A percentile compares a stretch with the other conserved stretches of the same genome.
These are phyloP conservation scores for Strombidium stylifer DNA, from an alignment of 73 alveolate genomes.

Conservation along the genomic window DNA sequence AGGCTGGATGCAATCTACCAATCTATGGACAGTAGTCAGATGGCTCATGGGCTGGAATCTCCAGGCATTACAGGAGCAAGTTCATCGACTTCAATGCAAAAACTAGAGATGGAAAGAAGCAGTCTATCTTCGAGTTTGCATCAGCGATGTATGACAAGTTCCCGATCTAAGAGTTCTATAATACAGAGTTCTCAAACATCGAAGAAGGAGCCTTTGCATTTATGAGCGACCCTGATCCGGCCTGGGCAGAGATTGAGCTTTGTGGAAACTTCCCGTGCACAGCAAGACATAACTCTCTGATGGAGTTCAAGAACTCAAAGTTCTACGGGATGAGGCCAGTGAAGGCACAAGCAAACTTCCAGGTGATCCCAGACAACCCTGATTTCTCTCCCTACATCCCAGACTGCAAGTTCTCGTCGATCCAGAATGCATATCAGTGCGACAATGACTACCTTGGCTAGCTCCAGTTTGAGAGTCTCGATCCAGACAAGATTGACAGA, in stretches of 20 bases:
- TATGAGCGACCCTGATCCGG: not conserved
- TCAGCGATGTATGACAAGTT: too few species aligned
- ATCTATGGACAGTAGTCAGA: too few species aligned
- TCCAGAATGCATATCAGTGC: slow-evolving; percentile 25
- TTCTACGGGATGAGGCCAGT: slow-evolving; percentile 1
- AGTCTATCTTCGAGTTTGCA: too few species aligned
- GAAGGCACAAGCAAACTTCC: not conserved
- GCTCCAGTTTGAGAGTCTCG: slow-evolving; percentile 10
- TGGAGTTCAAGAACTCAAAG: not conserved
- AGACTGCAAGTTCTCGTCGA: not conserved
- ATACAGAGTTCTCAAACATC: not conserved
- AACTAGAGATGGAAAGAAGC: too few species aligned
- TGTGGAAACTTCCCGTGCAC: slow-evolving; percentile 52
- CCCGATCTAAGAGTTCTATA: too few species aligned
- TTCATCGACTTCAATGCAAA: too few species aligned
- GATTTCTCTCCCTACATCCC: not conserved
- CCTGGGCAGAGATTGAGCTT: slow-evolving; percentile 27
- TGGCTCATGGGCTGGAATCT: too few species aligned
- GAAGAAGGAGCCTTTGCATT: slow-evolving; percentile 11
- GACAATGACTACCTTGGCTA: slow-evolving; percentile 17
- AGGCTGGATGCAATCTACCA: too few species aligned
- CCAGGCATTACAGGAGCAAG: too few species aligned
- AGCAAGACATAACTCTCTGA: slow-evolving; percentile 14
- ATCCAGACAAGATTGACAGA: slow-evolving; percentile 26
- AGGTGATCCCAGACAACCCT: slow-evolving; percentile 2